Evolutionary conservation across 169 alveolate species (phyloP).

Genomic region (Besnoitia besnoiti): DNA sequence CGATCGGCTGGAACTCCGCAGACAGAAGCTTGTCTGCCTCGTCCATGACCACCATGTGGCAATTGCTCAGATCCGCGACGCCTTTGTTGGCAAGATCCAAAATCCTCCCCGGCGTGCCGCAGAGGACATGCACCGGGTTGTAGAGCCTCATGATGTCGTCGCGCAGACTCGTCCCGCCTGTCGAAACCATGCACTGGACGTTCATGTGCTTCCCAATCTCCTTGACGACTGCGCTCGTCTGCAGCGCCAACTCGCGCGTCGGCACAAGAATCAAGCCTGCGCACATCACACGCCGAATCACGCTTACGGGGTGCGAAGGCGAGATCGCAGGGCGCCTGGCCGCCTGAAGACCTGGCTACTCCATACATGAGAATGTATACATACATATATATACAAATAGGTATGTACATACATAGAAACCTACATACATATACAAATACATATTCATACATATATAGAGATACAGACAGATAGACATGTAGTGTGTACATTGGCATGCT

Average conservation of each 20-base stretch:
- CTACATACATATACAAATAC: too few relatives aligned
- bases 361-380: too few relatives aligned
- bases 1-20: conserved; percentile 96
- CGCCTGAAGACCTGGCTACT: too few relatives aligned
- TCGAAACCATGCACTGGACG: conserved; percentile 98
- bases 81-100: conserved; percentile 95
- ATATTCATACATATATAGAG: too few relatives aligned
- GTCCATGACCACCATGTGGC: conserved; percentile 94
- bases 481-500: too few relatives aligned
- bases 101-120: conserved; percentile 99
- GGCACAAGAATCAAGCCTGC: conserved; percentile 95
- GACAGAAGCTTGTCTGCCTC: conserved; percentile 99
- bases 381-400: too few relatives aligned
- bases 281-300: too few relatives aligned
- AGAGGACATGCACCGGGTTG: conserved; percentile 95
- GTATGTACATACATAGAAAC: too few relatives aligned
- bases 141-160: conserved; percentile 96
- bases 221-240: conserved; percentile 94
- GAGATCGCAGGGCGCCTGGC: too few relatives aligned
- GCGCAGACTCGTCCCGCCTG: conserved; percentile 98
- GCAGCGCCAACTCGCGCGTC: conserved; percentile 96
- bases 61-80: conserved; percentile 88
- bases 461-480: too few relatives aligned
- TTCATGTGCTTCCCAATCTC: conserved; percentile 96
- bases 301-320: too few relatives aligned